Conservation (phyloP, 257 asterid genomes). For the Salvia rosmarinus region DNA sequence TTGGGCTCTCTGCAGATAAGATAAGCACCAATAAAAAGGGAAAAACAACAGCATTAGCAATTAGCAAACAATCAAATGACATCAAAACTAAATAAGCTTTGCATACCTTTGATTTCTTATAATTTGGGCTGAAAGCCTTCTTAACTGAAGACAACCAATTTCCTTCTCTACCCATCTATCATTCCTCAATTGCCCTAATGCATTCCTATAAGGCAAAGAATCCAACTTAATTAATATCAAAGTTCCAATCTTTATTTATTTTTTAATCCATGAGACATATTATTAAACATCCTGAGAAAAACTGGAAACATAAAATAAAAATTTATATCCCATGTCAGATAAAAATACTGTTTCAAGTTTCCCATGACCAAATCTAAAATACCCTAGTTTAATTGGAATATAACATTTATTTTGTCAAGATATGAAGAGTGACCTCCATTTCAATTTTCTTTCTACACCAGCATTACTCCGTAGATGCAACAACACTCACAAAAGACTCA, state of each 20-base stretch:
- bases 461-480: slow-evolving; percentile 28
- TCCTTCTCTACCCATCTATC: slow-evolving; percentile 84
- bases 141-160: slow-evolving; percentile 90
- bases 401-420: slow-evolving; percentile 2
- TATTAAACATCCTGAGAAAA: background rate
- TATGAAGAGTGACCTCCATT: slow-evolving; percentile 9
- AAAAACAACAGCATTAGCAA: background rate
- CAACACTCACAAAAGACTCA: background rate
- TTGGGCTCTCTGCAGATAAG: slow-evolving; percentile 52
- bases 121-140: slow-evolving; percentile 81
- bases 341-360: slow-evolving; percentile 1
- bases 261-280: slow-evolving; percentile 4
- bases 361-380: slow-evolving; percentile 29
- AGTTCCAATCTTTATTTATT: slow-evolving; percentile 22
- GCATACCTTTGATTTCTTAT: slow-evolving; percentile 60
- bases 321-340: background rate
- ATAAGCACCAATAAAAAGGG: background rate
- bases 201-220: background rate
- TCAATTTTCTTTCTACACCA: slow-evolving; percentile 12
- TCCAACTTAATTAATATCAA: slow-evolving; percentile 20
- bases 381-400: background rate
- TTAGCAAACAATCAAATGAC: background rate
- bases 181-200: slow-evolving; percentile 51
- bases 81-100: slow-evolving; percentile 9
- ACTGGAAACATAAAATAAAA: background rate